Evolutionary conservation across 2,329 filamentous ascomycete species (phyloP).

Genomic region (Diaporthe caulivora): DNA sequence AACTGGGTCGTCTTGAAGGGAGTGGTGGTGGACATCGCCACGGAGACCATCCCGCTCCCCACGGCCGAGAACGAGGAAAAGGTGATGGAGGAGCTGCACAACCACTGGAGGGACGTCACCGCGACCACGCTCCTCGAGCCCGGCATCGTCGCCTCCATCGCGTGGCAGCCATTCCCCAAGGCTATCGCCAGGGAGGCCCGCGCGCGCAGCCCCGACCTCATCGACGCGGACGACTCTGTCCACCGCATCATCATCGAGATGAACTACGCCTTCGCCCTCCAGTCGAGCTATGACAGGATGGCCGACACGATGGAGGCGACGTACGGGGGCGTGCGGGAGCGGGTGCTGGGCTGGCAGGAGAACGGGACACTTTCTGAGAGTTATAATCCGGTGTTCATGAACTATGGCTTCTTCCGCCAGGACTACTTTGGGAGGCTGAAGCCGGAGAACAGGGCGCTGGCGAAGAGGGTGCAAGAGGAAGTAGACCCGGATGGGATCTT

Average conservation of each 20-base stretch:
- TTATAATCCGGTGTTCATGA: conserved; percentile 22
- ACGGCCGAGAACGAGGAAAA: background rate
- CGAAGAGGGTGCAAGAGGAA: conserved; percentile 12
- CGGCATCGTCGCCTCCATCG: conserved; percentile 11
- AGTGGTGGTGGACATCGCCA: conserved; percentile 14
- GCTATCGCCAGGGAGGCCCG: conserved; percentile 17
- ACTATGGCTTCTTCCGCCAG: conserved; percentile 22
- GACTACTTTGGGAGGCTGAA: conserved; percentile 26
- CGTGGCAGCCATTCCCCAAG: conserved; percentile 20
- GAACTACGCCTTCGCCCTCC: conserved; percentile 14
- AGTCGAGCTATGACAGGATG: conserved; percentile 10
- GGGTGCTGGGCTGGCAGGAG: background rate
- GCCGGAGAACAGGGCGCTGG: conserved; percentile 22
- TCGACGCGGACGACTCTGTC: background rate
- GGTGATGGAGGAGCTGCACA: conserved; percentile 14
- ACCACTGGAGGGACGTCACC: conserved; percentile 3
- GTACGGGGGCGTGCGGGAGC: conserved; percentile 9
- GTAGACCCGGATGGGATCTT: background rate
- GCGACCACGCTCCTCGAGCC: conserved; percentile 3
- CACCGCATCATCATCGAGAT: conserved; percentile 21
- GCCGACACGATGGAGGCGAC: conserved; percentile 19
- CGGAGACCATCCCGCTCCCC: background rate
- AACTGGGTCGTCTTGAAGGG: conserved; percentile 18
- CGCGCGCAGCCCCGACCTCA: conserved; percentile 19
- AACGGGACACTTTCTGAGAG: background rate